A percentile compares a stretch with the other conserved stretches of the same genome.
phyloP scores from a whole-genome alignment of 306 rosid species.

The Hippophae gyantsensis region DNA sequence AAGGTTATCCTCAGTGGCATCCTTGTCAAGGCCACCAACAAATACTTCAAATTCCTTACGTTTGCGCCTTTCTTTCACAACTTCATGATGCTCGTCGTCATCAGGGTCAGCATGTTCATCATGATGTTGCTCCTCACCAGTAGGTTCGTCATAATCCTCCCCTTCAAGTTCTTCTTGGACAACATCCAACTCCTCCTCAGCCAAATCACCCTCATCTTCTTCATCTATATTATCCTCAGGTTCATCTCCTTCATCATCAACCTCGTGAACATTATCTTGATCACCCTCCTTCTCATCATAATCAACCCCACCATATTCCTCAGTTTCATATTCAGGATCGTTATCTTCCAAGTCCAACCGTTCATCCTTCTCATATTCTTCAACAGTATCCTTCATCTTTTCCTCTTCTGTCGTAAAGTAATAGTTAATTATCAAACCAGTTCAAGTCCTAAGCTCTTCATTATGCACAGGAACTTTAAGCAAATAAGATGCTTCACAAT shows the following conservation, averaged over 20 bases:
- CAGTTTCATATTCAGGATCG: constrained; percentile 88
- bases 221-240: constrained; percentile 58
- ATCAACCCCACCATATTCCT: constrained; percentile 82
- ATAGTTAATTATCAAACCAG: constrained; percentile 27
- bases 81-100: constrained; percentile 79
- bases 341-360: constrained; percentile 90
- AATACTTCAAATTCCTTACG: constrained; percentile 93
- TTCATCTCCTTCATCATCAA: constrained; percentile 65
- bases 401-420: constrained; percentile 72
- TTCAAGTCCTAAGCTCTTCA: constrained; percentile 27
- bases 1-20: constrained; percentile 79
- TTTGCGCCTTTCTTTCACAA: constrained; percentile 83
- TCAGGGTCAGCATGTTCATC: constrained; percentile 52
- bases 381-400: constrained; percentile 66
- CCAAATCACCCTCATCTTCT: constrained; percentile 68
- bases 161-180: constrained; percentile 69
- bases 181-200: constrained; percentile 73
- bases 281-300: constrained; percentile 91
- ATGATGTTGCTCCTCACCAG: constrained; percentile 49
- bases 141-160: constrained; percentile 64
- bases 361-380: constrained; percentile 78
- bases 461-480: constrained; percentile 4
- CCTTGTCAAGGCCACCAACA: constrained; percentile 97
- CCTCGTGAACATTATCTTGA: constrained; percentile 61
- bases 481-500: constrained; percentile 12